Percentiles rank a stretch among this genome's conserved stretches.
Conservation (phyloP, 1,139 yeast genomes). For the Magnusiomyces tetraspermus region DNA sequence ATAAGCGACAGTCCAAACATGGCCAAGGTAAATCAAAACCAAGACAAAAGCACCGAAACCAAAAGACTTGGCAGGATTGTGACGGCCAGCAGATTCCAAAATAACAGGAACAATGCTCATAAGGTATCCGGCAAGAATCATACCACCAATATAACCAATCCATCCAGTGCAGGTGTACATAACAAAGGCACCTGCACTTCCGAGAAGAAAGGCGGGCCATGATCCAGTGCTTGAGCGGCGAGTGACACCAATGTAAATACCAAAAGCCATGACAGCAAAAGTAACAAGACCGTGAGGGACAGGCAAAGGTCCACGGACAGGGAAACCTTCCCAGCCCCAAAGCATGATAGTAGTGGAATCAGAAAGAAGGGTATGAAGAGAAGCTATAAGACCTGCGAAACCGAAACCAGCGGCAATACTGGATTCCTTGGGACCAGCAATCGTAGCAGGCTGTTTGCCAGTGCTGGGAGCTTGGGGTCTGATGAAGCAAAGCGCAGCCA, state of each 20-base stretch:
- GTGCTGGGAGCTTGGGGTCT: conserved; percentile 24
- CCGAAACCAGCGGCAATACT: conserved; percentile 52
- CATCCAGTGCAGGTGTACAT: conserved; percentile 54
- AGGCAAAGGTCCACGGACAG: conserved; percentile 77
- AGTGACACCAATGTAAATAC: conserved; percentile 41
- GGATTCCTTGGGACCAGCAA: conserved; percentile 19
- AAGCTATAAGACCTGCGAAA: conserved; percentile 66
- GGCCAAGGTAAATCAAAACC: conserved; percentile 58
- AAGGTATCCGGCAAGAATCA: conserved; percentile 53
- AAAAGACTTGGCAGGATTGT: conserved; percentile 50
- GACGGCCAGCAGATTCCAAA: conserved; percentile 48
- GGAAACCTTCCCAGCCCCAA: conserved; percentile 96
- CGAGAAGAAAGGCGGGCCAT: conserved; percentile 29
- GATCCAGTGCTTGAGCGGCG: conserved; percentile 23
- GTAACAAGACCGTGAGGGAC: conserved; percentile 78
- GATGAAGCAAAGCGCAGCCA: conserved; percentile 51
- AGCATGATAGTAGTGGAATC: conserved; percentile 78
- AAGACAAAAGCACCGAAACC: conserved; percentile 46
- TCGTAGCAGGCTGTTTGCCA: conserved; percentile 5
- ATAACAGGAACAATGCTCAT: conserved; percentile 55
- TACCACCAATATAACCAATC: conserved; percentile 74
- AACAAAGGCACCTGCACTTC: conserved; percentile 42
- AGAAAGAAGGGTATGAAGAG: conserved; percentile 62
- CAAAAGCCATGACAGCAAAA: conserved; percentile 49
- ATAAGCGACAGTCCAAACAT: conserved; percentile 96